Evolutionary conservation across 2,329 filamentous ascomycete genomes (phyloP).

Genomic region (Cercospora citrullina): DNA sequence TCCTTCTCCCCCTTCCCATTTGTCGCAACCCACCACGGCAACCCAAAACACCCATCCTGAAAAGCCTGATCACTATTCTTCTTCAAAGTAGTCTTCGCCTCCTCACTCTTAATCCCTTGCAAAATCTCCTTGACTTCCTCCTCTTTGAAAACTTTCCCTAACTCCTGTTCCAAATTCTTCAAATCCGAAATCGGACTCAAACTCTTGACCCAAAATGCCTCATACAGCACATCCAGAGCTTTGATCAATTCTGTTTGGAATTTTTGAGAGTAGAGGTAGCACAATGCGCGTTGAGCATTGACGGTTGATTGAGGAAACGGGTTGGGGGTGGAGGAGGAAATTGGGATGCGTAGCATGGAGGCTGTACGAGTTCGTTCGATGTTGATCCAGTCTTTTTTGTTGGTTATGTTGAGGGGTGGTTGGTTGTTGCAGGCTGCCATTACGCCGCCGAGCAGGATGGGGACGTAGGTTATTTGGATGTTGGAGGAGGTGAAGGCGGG

Average conservation of each 20-base stretch:
- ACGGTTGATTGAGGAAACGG: constrained; percentile 58
- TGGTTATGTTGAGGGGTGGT: constrained; percentile 58
- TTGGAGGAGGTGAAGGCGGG: constrained; percentile 51
- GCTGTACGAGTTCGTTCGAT: constrained; percentile 57
- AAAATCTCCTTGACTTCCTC: constrained; percentile 45
- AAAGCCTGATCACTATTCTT: constrained; percentile 56
- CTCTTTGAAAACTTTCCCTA: constrained; percentile 50
- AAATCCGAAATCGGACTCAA: constrained; percentile 46
- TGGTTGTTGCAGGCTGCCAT: constrained; percentile 59
- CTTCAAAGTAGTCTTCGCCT: constrained; percentile 50
- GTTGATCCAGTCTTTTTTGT: constrained; percentile 61
- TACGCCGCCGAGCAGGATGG: constrained; percentile 60
- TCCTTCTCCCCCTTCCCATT: constrained; percentile 56
- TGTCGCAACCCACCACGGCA: constrained; percentile 61
- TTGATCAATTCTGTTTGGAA: constrained; percentile 44
- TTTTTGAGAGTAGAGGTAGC: constrained; percentile 47
- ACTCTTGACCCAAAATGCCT: constrained; percentile 54
- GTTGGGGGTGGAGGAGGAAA: constrained; percentile 46
- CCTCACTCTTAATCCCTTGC: constrained; percentile 37
- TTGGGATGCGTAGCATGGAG: constrained; percentile 55
- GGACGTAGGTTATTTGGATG: constrained; percentile 57
- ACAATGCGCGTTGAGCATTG: constrained; percentile 54
- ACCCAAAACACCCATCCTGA: constrained; percentile 58
- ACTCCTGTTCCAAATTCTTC: constrained; percentile 47
- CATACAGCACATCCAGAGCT: constrained; percentile 51